These are phyloP conservation scores for Talaromyces wortmannii DNA, from an alignment of 495 filamentous ascomycete genomes.

Conservation along the genomic window DNA sequence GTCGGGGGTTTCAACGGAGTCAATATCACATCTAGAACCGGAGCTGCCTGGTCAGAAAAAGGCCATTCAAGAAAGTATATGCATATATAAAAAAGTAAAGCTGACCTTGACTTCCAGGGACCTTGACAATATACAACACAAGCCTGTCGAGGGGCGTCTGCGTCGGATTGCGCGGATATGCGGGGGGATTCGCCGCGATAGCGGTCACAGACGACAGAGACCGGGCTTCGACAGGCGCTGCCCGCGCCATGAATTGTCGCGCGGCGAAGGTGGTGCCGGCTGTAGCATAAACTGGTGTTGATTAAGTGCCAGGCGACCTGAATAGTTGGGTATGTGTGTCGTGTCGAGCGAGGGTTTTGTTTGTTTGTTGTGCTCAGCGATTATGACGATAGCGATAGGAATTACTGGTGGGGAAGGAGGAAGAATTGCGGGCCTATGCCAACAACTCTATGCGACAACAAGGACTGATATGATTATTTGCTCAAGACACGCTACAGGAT, in stretches of 20 bases:
- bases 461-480: neutral
- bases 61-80: neutral
- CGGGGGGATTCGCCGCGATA: slow-evolving; percentile 79
- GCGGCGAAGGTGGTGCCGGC: too few species aligned
- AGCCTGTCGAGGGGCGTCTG: slow-evolving; percentile 58
- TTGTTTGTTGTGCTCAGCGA: too few species aligned
- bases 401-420: neutral
- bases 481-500: too few species aligned
- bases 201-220: slow-evolving; percentile 75
- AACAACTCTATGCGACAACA: too few species aligned
- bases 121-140: slow-evolving; percentile 82
- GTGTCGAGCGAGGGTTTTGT: too few species aligned
- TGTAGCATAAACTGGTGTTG: too few species aligned
- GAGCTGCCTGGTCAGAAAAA: neutral
- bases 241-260: slow-evolving; percentile 3
- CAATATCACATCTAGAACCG: slow-evolving; percentile 74
- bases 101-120: slow-evolving; percentile 83
- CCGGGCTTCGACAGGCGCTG: slow-evolving; percentile 57
- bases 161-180: slow-evolving; percentile 69
- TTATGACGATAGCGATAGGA: neutral
- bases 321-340: too few species aligned
- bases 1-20: slow-evolving; percentile 80
- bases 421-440: too few species aligned
- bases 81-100: neutral
- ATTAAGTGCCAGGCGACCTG: too few species aligned